These are phyloP conservation scores for Craterostigma plantagineum DNA, from an alignment of 257 asterid species.

Conservation along the genomic window DNA sequence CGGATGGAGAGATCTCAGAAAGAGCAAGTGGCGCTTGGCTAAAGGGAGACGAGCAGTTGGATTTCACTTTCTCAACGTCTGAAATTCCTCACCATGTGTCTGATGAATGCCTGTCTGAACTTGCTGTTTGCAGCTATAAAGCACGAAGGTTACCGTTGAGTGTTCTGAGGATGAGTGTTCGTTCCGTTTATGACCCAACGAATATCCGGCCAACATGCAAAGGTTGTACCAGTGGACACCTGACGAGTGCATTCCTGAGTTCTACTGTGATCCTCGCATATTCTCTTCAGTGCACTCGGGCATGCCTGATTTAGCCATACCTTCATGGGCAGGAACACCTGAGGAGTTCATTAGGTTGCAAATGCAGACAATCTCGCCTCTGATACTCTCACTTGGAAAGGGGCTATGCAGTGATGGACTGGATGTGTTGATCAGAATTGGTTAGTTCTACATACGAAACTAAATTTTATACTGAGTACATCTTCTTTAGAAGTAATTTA, in stretches of 20 bases:
- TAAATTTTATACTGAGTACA: conserved; percentile 8
- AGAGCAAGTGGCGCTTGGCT: conserved; percentile 97
- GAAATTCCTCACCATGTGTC: conserved; percentile 95
- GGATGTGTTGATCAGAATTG: conserved; percentile 78
- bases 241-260: conserved; percentile 96
- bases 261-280: conserved; percentile 72
- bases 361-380: conserved; percentile 81
- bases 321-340: conserved; percentile 80
- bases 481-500: conserved; percentile 10
- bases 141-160: conserved; percentile 91
- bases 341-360: conserved; percentile 79
- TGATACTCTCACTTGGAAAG: conserved; percentile 81
- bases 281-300: conserved; percentile 73
- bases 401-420: conserved; percentile 82
- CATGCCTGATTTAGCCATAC: conserved; percentile 89
- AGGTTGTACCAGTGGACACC: conserved; percentile 97
- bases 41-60: conserved; percentile 97
- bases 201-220: conserved; percentile 94
- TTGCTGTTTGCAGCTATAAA: conserved; percentile 98
- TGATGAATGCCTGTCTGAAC: conserved; percentile 94
- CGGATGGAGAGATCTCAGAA: conserved; percentile 92
- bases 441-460: conserved; percentile 22
- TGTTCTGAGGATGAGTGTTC: conserved; percentile 68
- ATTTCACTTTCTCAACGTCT: conserved; percentile 89
- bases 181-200: conserved; percentile 98